Percentiles rank a stretch among this genome's conserved stretches.
phyloP scores from a whole-genome alignment of 2,329 filamentous ascomycete genomes.

The Alternaria metachromatica region DNA sequence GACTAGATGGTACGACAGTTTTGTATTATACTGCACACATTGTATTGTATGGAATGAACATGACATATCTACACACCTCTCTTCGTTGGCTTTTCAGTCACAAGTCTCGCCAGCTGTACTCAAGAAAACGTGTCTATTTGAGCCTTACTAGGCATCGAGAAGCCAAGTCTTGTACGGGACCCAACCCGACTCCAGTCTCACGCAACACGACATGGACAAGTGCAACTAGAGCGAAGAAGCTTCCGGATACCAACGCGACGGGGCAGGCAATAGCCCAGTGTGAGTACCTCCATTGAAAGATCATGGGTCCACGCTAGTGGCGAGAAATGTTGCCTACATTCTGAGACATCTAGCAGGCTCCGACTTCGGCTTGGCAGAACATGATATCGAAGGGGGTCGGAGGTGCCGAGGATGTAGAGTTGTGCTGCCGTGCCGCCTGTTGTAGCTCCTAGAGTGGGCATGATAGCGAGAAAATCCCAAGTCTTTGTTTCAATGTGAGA shows the following conservation, averaged over 20 bases:
- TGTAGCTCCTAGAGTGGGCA: neutral
- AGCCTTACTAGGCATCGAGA: neutral
- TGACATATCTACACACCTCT: neutral
- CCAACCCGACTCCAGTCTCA: neutral
- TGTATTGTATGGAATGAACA: conserved; percentile 8
- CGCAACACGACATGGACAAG: neutral
- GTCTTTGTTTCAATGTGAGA: neutral
- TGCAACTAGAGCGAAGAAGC: neutral
- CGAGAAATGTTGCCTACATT: neutral
- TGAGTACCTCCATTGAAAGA: neutral
- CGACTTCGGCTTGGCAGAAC: neutral
- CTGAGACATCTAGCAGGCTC: neutral
- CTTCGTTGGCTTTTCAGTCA: neutral
- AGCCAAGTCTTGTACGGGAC: neutral
- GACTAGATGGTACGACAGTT: neutral
- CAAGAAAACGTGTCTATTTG: neutral
- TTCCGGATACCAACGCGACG: neutral
- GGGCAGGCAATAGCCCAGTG: neutral
- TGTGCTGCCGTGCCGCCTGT: neutral
- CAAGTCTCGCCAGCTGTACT: neutral
- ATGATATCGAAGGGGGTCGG: neutral
- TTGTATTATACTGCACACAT: conserved; percentile 2
- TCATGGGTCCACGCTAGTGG: neutral
- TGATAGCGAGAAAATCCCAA: neutral
- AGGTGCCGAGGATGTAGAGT: neutral